These are phyloP conservation scores for Nemania sp. DNA, from an alignment of 2,329 filamentous ascomycete species.

Conservation along the genomic window DNA sequence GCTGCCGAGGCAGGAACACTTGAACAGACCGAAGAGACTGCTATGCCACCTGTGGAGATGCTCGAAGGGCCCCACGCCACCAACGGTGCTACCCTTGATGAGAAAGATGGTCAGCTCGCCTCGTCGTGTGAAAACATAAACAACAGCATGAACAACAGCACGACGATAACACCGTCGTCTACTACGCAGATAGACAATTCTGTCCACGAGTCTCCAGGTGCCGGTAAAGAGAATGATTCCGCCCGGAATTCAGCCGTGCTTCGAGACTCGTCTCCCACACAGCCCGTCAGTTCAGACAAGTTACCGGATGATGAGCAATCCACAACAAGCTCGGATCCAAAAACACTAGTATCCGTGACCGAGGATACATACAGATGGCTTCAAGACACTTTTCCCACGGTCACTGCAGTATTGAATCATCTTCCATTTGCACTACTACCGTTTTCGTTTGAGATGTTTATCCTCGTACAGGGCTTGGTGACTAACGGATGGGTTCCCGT, in stretches of 20 bases:
- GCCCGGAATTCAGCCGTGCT: background rate
- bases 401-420: conserved; percentile 65
- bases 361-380: conserved; percentile 57
- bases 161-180: background rate
- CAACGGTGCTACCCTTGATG: background rate
- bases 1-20: conserved; percentile 13
- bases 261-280: background rate
- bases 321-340: conserved; percentile 18
- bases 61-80: conserved; percentile 3
- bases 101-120: background rate
- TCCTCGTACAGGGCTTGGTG: conserved; percentile 71
- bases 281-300: background rate
- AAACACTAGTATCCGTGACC: conserved; percentile 57
- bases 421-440: conserved; percentile 70
- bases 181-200: background rate
- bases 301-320: background rate
- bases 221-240: background rate
- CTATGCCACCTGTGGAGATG: background rate
- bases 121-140: background rate
- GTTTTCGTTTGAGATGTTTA: conserved; percentile 74
- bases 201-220: background rate
- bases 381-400: conserved; percentile 72
- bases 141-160: background rate
- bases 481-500: conserved; percentile 76
- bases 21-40: background rate